Base-by-base conservation (phyloP, 2,329 filamentous ascomycete genomes). In the Scedosporium dehoogii region DNA sequence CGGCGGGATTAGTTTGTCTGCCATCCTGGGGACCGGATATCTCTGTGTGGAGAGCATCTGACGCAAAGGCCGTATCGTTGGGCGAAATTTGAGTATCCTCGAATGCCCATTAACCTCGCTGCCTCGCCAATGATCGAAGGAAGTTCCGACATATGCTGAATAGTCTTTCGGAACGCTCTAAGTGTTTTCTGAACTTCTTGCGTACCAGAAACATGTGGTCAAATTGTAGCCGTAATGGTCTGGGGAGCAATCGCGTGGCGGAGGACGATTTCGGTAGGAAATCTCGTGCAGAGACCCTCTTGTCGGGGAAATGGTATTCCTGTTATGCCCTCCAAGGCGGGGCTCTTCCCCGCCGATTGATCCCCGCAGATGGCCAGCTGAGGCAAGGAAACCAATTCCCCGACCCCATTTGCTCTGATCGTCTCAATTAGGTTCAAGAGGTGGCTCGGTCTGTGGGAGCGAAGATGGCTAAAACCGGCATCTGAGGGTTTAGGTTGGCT, bases 231-330 rank as follows among this genome's bases (percentile, higher is more conserved):
- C 10, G 59, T 63, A 29, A 69, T 67, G 21, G 14, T 61, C 16
- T n/a, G 58, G 18, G 58, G 38, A 27, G 18, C 42, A 46, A 16
- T 46, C 38, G 29, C 74, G 0, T 78, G 76, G 1, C 77, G 72
- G 62, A 71, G 76, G 23, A 63, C 66, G 62, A 68, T 70, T 57
- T 70, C 66, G 0, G 66, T 69, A 1, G 68, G 65, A 59, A 68
- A 69, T 18, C 66, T 59, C 14, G 67, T 69, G 23, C 66, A 68
- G 16, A 68, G 58, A 5, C 65, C 66, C 10, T 65, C 66, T 23
- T 66, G 57, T 18, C 65, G 65, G 14, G 68, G 68, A 61, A 69
- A 71, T 6, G 66, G 66, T 18, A 69, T 66, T 6, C 65, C 67
- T 1, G 67, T 68, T 18, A 69, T 63, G 3, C 65, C 64, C 41